Evolutionary conservation across 2,329 filamentous ascomycete genomes (phyloP), one percentile per base, ranked within the genome.

Genomic region (Rosellinia necatrix): DNA sequence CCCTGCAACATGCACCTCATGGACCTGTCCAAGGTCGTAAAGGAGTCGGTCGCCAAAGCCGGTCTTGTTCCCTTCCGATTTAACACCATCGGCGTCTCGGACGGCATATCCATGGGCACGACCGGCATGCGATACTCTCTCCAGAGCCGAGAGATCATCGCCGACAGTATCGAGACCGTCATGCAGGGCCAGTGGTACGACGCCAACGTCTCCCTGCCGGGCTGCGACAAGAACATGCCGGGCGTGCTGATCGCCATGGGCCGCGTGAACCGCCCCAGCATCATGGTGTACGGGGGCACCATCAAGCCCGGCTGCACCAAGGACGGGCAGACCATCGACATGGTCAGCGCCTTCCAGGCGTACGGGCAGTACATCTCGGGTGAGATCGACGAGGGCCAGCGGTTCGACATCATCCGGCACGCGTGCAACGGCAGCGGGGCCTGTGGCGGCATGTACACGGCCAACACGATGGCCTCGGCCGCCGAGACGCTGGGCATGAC

Each of bases 151-250:
- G 94, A 99, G 75, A 85, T 99, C 69, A 99, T 99, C 68, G 94
- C 94, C 69, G 94, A 99, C 77, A 96, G 90, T 60, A 96, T 99
- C 69, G 94, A 99, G 82, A 97, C 94, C 4, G 94, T 99, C 68
- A 99, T 97, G 92, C 89, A 92, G 65, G 94, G 92, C 13, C 94
- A 99, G 77, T 97, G 92, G 92, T 97, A 99, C 72, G 94, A 99
- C 74, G 93, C 87, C 66, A 97, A 97, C 75, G 89, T 99, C 71
- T 96, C 91, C 49, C 89, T 99, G 68, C 94, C 94, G 12, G 94
- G 94, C 44, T 99, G 94, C 76, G 94, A 99, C 83, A 99, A 99
- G 86, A 99, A 99, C 78, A 97, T 99, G 94, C 92, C 92, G 1
- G 90, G 90, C 74, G 90, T 94, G 10, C 78, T 92, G 67, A 94